Percentiles rank a stretch among this genome's conserved stretches.
Conservation (phyloP, 306 rosid species). For the Ormosia semicastrata region DNA sequence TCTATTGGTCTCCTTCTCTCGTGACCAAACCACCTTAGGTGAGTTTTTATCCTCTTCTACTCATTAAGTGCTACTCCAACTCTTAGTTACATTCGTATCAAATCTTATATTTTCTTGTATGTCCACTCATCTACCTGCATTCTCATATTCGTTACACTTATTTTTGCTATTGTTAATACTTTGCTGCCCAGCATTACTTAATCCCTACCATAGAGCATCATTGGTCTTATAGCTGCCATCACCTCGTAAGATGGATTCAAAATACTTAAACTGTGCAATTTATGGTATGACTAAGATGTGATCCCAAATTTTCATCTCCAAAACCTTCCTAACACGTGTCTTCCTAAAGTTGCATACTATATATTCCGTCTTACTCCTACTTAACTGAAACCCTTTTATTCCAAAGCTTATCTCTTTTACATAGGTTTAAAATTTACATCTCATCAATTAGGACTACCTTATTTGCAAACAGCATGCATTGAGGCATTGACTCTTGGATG, state of each 20-base stretch:
- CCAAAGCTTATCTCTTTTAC: neutral
- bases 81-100: neutral
- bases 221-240: neutral
- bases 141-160: neutral
- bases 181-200: too few relatives aligned
- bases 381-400: neutral
- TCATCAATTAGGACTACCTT: neutral
- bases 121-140: neutral
- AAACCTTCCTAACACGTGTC: neutral
- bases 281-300: neutral
- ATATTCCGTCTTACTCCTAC: neutral
- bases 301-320: neutral
- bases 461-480: neutral
- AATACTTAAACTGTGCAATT: neutral
- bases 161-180: too few relatives aligned
- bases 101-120: neutral
- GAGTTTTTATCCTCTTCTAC: neutral
- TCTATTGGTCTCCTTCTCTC: neutral
- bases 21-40: neutral
- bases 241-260: neutral
- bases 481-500: neutral
- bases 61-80: neutral
- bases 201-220: neutral
- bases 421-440: neutral
- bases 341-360: neutral